Percentiles rank a stretch among this genome's conserved stretches.
These are phyloP conservation scores for Blastomyces emzantsi DNA, from an alignment of 2,329 filamentous ascomycete species.

Conservation along the genomic window DNA sequence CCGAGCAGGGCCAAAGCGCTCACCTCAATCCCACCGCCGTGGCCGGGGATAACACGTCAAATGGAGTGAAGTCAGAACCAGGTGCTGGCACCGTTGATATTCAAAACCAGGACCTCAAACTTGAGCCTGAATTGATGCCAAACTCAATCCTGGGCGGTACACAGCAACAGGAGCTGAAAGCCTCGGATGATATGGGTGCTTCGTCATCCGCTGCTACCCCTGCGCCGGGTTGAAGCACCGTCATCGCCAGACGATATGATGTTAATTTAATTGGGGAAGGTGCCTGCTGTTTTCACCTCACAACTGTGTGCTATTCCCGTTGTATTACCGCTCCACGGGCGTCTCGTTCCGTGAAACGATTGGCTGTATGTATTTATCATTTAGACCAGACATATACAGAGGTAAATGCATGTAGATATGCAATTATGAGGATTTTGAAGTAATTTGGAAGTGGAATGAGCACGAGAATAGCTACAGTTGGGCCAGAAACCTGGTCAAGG, in stretches of 20 bases:
- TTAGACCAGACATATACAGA: not conserved
- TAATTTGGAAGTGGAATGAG: not conserved
- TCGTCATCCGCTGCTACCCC: not conserved
- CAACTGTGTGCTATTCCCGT: not conserved
- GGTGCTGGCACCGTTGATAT: not conserved
- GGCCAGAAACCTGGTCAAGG: not conserved
- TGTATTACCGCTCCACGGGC: not conserved
- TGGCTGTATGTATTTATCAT: not conserved
- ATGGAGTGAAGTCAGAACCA: constrained; percentile 4
- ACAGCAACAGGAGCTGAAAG: not conserved
- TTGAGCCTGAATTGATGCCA: not conserved
- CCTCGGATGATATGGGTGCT: not conserved
- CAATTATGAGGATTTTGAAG: not conserved
- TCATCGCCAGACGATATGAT: not conserved
- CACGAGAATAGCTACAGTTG: not conserved
- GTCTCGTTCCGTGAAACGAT: not conserved
- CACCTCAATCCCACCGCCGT: not conserved
- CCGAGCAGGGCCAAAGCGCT: not conserved
- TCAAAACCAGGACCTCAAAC: not conserved
- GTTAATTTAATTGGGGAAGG: not conserved
- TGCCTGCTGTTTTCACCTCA: not conserved
- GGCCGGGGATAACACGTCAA: not conserved
- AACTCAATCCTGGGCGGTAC: not conserved
- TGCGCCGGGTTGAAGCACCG: not conserved
- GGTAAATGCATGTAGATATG: not conserved